Percentiles rank a stretch among this genome's conserved stretches.
These are phyloP conservation scores for Gyromitra esculenta DNA, from an alignment of 2,329 filamentous ascomycete genomes.

Conservation along the genomic window DNA sequence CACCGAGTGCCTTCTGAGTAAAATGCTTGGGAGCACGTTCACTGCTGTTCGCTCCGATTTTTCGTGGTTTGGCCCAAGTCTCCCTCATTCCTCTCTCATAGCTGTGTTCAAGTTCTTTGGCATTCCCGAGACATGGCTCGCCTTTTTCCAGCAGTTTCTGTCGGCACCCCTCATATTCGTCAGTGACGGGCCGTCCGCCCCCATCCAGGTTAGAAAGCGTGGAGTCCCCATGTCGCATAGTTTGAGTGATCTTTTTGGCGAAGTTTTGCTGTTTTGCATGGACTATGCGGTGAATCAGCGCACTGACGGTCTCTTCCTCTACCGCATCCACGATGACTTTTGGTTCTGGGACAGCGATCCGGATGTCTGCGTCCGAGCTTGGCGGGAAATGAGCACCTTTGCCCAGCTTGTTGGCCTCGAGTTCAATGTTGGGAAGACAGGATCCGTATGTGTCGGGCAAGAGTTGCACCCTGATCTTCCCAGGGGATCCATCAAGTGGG, in stretches of 20 bases:
- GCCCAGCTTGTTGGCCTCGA: conserved; percentile 67
- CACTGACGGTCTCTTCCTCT: conserved; percentile 67
- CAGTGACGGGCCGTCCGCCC: conserved; percentile 65
- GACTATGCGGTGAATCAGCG: conserved; percentile 72
- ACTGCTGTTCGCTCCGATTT: conserved; percentile 70
- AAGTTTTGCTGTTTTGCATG: conserved; percentile 71
- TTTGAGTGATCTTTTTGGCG: conserved; percentile 70
- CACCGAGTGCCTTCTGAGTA: conserved; percentile 67
- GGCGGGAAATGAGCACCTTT: conserved; percentile 69
- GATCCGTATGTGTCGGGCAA: conserved; percentile 63
- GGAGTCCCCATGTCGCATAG: conserved; percentile 71
- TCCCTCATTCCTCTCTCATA: conserved; percentile 71
- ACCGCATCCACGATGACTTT: conserved; percentile 72
- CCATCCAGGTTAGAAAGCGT: conserved; percentile 64
- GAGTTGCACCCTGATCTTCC: conserved; percentile 62
- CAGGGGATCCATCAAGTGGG: conserved; percentile 68
- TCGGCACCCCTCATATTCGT: conserved; percentile 69
- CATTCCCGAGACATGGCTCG: conserved; percentile 67
- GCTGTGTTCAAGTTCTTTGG: conserved; percentile 69
- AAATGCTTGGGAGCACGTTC: conserved; percentile 64
- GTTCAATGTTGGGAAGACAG: conserved; percentile 70
- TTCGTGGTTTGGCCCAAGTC: conserved; percentile 67
- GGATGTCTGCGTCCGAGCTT: conserved; percentile 67
- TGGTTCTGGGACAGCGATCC: conserved; percentile 72
- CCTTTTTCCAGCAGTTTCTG: conserved; percentile 70